Evolutionary conservation across 768 basidiomycete genomes (phyloP).

Genomic region (Mycena albidolilacea): DNA sequence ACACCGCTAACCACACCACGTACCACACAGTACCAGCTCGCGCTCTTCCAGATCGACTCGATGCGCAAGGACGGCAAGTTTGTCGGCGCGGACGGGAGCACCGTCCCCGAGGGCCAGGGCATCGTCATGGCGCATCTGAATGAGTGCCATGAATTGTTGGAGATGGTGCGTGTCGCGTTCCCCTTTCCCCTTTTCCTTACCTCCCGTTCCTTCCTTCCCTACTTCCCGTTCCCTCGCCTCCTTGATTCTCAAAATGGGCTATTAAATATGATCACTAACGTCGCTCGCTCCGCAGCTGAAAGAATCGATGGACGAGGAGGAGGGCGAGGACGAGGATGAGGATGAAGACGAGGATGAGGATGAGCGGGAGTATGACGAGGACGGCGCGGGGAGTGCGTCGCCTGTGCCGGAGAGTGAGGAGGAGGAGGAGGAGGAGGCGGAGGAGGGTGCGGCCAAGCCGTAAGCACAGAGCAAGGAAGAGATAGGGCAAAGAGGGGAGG

Average conservation of each 20-base stretch:
- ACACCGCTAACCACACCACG: slow-evolving; percentile 4
- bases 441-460: not conserved
- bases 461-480: not conserved
- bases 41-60: slow-evolving; percentile 94
- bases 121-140: slow-evolving; percentile 96
- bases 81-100: slow-evolving; percentile 86
- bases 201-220: not conserved
- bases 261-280: not conserved
- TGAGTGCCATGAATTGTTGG: slow-evolving; percentile 95
- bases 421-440: slow-evolving; percentile 14
- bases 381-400: slow-evolving; percentile 16
- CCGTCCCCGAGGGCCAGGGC: slow-evolving; percentile 95
- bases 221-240: not conserved
- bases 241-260: not conserved
- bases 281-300: slow-evolving; percentile 3
- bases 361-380: slow-evolving; percentile 20
- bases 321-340: slow-evolving; percentile 33
- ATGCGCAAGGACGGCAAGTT: slow-evolving; percentile 96
- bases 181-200: not conserved
- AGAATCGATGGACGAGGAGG: slow-evolving; percentile 38
- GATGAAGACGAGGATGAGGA: slow-evolving; percentile 27
- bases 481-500: too few species aligned
- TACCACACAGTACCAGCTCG: slow-evolving; percentile 85
- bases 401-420: slow-evolving; percentile 33
- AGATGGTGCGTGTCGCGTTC: slow-evolving; percentile 74